Evolutionary conservation across 2,329 filamentous ascomycete genomes (phyloP).

Genomic region (Aspergillus hiratsukae): DNA sequence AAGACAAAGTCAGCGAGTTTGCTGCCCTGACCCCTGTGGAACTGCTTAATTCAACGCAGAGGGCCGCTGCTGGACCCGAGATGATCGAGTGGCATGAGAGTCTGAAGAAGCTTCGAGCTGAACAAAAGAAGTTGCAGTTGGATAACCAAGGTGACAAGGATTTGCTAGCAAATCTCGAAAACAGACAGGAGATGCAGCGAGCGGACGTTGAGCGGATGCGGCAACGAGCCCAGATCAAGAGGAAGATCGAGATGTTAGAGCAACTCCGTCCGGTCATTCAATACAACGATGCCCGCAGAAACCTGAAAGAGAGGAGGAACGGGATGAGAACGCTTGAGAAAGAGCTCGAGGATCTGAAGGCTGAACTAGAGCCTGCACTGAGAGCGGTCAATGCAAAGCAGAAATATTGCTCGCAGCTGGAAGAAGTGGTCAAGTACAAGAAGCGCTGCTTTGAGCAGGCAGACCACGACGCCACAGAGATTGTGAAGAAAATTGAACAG

Average conservation of each 20-base stretch:
- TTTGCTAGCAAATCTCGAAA: slow-evolving; percentile 62
- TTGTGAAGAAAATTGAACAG: slow-evolving; percentile 41
- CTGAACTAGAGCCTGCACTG: slow-evolving; percentile 62
- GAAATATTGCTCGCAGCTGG: slow-evolving; percentile 55
- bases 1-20: slow-evolving; percentile 94
- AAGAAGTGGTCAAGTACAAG: slow-evolving; percentile 53
- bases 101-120: slow-evolving; percentile 65
- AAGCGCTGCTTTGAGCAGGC: slow-evolving; percentile 51
- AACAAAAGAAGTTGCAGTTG: slow-evolving; percentile 62
- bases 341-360: slow-evolving; percentile 58
- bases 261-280: slow-evolving; percentile 61
- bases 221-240: slow-evolving; percentile 66
- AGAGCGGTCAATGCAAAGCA: slow-evolving; percentile 66
- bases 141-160: slow-evolving; percentile 58
- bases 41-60: slow-evolving; percentile 77
- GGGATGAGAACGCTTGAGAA: slow-evolving; percentile 51
- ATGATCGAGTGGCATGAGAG: slow-evolving; percentile 75
- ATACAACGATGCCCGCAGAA: slow-evolving; percentile 54
- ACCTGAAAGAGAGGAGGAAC: slow-evolving; percentile 51
- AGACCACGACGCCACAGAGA: slow-evolving; percentile 46
- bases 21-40: slow-evolving; percentile 77
- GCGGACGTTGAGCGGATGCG: slow-evolving; percentile 78
- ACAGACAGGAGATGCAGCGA: slow-evolving; percentile 68
- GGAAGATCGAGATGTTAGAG: slow-evolving; percentile 61
- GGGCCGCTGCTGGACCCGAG: slow-evolving; percentile 76